Percentiles rank a stretch among this genome's conserved stretches.
These are phyloP conservation scores for Mediolabrus comicus DNA, from an alignment of 108 stramenopile species.

Conservation along the genomic window DNA sequence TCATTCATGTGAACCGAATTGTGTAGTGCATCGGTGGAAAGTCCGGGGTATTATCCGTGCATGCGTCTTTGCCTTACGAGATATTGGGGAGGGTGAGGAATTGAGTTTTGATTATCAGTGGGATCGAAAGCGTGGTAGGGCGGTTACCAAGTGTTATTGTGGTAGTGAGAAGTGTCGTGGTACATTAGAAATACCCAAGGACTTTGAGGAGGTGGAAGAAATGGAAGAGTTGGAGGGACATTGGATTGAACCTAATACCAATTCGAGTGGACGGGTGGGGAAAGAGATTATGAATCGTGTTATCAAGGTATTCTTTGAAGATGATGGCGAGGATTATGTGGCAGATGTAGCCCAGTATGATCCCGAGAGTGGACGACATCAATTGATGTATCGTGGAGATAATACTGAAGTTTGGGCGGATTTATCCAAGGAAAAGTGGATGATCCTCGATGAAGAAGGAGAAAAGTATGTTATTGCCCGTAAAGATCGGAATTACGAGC, in stretches of 20 bases:
- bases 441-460: conserved; percentile 78
- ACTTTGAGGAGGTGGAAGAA: conserved; percentile 57
- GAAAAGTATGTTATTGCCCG: conserved; percentile 75
- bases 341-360: conserved; percentile 83
- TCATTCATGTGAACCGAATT: conserved; percentile 97
- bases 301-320: conserved; percentile 67
- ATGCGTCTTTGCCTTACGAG: conserved; percentile 80
- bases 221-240: conserved; percentile 56
- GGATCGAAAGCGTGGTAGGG: conserved; percentile 86
- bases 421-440: conserved; percentile 71
- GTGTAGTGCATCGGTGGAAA: conserved; percentile 90
- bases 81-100: conserved; percentile 89
- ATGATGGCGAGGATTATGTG: conserved; percentile 65
- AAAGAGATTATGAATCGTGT: conserved; percentile 78
- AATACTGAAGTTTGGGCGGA: conserved; percentile 79
- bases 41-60: conserved; percentile 82
- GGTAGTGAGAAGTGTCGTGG: conserved; percentile 88
- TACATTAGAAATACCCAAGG: conserved; percentile 81
- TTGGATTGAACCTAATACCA: conserved; percentile 53
- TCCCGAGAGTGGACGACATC: conserved; percentile 57
- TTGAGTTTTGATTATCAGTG: conserved; percentile 98
- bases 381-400: conserved; percentile 70
- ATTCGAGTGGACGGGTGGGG: conserved; percentile 42
- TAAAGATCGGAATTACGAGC: conserved; percentile 30
- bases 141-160: conserved; percentile 94